Percentiles rank a stretch among this genome's conserved stretches.
Conservation (phyloP, 1,139 yeast genomes). For the Meyerozyma elateridarum region DNA sequence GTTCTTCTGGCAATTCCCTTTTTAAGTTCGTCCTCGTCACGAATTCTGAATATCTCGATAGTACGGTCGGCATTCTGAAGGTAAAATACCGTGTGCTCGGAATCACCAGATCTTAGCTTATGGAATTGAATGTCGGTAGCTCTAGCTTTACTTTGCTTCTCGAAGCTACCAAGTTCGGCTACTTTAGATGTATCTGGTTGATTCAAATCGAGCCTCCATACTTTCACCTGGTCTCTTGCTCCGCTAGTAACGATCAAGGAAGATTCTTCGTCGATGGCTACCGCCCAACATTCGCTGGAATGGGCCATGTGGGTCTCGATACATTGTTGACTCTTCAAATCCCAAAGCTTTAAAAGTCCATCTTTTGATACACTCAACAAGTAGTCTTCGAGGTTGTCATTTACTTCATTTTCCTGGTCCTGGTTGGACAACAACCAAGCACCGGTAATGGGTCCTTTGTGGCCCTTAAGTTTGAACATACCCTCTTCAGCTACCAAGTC, state of each 20-base stretch:
- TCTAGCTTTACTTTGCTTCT: constrained; percentile 76
- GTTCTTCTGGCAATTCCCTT: constrained; percentile 77
- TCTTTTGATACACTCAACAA: constrained; percentile 78
- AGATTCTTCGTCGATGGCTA: constrained; percentile 43
- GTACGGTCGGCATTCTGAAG: constrained; percentile 78
- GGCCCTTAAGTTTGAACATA: constrained; percentile 78
- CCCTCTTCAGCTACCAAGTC: constrained; percentile 93
- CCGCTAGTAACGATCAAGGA: constrained; percentile 66
- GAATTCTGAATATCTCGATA: constrained; percentile 74
- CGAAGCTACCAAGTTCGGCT: constrained; percentile 59
- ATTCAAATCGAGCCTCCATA: constrained; percentile 66
- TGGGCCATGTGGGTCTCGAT: constrained; percentile 94
- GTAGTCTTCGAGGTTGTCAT: constrained; percentile 62
- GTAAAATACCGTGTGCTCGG: constrained; percentile 46
- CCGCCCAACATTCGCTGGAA: constrained; percentile 87
- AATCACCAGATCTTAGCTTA: constrained; percentile 14
- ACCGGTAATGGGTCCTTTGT: constrained; percentile 85
- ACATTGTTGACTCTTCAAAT: constrained; percentile 81
- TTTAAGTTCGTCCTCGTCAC: constrained; percentile 72
- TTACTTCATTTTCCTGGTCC: constrained; percentile 23
- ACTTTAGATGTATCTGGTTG: constrained; percentile 52
- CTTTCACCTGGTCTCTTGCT: constrained; percentile 73
- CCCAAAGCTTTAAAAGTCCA: constrained; percentile 92
- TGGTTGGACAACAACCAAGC: constrained; percentile 42
- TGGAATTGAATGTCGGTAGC: constrained; percentile 60